Base-by-base conservation (phyloP, 2,329 filamentous ascomycete genomes). In the Cytospora leucostoma region DNA sequence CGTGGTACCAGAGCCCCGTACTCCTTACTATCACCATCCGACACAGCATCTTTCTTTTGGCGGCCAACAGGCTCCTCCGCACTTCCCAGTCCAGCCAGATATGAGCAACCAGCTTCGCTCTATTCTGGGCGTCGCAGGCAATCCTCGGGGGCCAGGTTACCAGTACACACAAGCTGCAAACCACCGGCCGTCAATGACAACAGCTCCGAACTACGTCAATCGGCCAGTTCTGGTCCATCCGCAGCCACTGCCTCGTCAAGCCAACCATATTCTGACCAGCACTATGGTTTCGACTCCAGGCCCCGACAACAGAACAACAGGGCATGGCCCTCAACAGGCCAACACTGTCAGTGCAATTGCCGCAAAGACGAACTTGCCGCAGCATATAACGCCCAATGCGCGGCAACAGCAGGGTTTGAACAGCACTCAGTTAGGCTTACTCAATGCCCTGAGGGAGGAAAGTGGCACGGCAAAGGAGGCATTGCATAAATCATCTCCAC, bases 21-120 rank as follows among this genome's bases (percentile, higher is more conserved):
- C 82, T 50, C 85, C 87, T 7, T 85, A 87, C 56, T 82, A 85
- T 70, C 80, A 84, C 62, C 81, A 83, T 57, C 78, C 82, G 15
- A 72, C 75, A 49, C 80, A 81, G 34, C 78, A 78, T 21, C 72
- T 82, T 17, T 79, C 81, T 12, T 74, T 80, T 58, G 76, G 76
- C 47, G 75, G 74, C 57, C 77, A 82, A 66, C 78, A 79, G 37
- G 78, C 78, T 32, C 79, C 81, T 8, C 82, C 82, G 10, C 74
- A 77, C 4, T 85, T 84, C 61, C 77, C 79, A 6, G 80, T 82
- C 55, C 76, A 79, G 15, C 53, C 70, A 12, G 68, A 67, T 50
- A 54, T 66, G 37, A 67, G 65, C 64, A 68, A 68, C 44, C 71
- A 67, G 50, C 67, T 56, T 47, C 68, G 56, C 10, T 59, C 64